A percentile compares a stretch with the other conserved stretches of the same genome.
Conservation (phyloP, 164 flowering plant genomes). For the Tetracentron sinense region DNA sequence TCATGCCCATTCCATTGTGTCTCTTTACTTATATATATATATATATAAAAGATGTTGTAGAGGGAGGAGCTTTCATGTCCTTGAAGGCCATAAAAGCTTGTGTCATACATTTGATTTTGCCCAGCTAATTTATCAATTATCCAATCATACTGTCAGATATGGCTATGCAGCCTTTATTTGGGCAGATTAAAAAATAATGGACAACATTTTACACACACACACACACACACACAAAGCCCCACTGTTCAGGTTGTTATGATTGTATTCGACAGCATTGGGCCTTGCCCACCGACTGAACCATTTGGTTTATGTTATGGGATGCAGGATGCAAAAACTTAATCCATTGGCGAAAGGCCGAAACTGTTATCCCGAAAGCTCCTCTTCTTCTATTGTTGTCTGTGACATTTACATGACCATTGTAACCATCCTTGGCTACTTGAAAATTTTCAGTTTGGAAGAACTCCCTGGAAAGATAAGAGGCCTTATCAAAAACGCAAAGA, state of each 20-base stretch:
- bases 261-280: no score
- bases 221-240: no score
- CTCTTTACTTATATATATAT: no score
- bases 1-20: background rate
- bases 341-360: background rate
- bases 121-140: no score
- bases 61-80: background rate
- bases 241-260: no score
- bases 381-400: background rate
- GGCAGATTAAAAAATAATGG: no score
- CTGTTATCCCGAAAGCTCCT: background rate
- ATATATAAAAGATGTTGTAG: no score
- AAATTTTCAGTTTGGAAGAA: slow-evolving; percentile 72
- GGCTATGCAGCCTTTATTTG: no score
- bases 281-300: background rate
- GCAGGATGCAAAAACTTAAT: background rate
- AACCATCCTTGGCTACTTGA: background rate
- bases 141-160: no score
- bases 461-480: slow-evolving; percentile 69
- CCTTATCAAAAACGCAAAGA: slow-evolving; percentile 63
- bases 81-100: background rate
- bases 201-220: no score
- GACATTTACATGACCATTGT: background rate
- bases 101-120: background rate
- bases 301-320: background rate